Evolutionary conservation across 345 rosid genomes (phyloP), one percentile per base, ranked within the genome.

Genomic region (Clarkia xantiana): DNA sequence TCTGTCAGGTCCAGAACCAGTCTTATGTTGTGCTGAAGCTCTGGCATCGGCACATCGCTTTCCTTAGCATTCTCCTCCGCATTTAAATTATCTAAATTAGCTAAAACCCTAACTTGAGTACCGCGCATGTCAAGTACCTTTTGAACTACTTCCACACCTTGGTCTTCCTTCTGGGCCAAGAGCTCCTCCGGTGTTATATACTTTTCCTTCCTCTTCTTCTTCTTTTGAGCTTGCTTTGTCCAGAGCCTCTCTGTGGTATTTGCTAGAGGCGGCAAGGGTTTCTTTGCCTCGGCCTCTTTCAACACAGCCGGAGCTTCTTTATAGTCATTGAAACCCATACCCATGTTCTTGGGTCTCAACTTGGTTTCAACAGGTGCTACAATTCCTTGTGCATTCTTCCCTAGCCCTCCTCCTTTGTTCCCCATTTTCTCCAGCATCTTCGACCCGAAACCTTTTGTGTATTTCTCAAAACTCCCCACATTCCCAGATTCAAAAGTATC

Each of bases 71-170:
- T 74, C 65, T 82, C 94, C 57, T 86, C 95, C 1, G 95, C 95
- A 67, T 86, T 82, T 53, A 90, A 60, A 64, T 85, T 82, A 65
- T 86, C 97, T 73, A 90, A 71, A 65, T 81, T 86, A 7, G 88
- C 74, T 80, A 90, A 70, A 60, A 90, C 75, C 60, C 94, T 65
- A 53, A 77, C 86, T 36, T 86, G 94, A 2, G 91, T 91, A 16
- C 97, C 95, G 45, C 95, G 76, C 97, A 86, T 86, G 61, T 90
- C 97, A 47, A 86, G 72, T 63, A 90, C 91, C 64, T 81, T 85
- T 69, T 82, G 95, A 42, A 80, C 73, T 67, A 83, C 83, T 56
- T 78, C 84, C 65, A 74, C 78, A 3, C 86, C 78, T 63, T 74
- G 76, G 42, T 86, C 94, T 63, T 81, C 77, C 74, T 81, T 86